Percentiles rank a stretch among this genome's conserved stretches.
These are phyloP conservation scores for Zymoseptoria ardabiliae DNA, from an alignment of 2,329 filamentous ascomycete species.

Conservation along the genomic window DNA sequence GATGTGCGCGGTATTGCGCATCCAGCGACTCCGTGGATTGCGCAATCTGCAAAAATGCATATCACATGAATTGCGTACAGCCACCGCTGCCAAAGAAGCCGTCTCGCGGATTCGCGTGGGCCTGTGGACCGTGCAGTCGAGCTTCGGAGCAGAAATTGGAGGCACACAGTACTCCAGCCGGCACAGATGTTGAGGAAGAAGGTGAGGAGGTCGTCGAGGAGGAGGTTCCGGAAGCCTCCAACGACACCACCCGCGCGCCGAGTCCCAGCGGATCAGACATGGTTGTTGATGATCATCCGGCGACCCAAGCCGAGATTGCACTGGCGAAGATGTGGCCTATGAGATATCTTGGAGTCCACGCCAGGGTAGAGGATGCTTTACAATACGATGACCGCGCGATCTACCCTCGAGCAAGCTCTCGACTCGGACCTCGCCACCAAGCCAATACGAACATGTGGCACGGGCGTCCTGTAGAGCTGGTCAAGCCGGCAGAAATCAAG, in stretches of 20 bases:
- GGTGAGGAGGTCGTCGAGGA: constrained; percentile 56
- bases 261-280: constrained; percentile 40
- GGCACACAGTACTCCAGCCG: constrained; percentile 74
- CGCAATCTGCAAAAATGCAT: constrained; percentile 87
- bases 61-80: constrained; percentile 96
- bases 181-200: constrained; percentile 53
- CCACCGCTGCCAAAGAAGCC: constrained; percentile 92
- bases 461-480: constrained; percentile 78
- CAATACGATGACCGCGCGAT: constrained; percentile 93
- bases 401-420: constrained; percentile 89
- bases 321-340: constrained; percentile 95
- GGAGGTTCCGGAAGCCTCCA: constrained; percentile 47
- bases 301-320: constrained; percentile 79
- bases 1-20: constrained; percentile 84
- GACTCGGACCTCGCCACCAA: constrained; percentile 85
- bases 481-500: constrained; percentile 80
- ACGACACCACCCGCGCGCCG: constrained; percentile 55
- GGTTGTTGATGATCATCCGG: constrained; percentile 52
- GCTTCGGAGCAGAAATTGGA: constrained; percentile 92
- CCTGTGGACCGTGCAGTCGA: constrained; percentile 89
- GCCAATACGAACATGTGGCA: constrained; percentile 79
- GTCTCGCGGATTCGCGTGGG: constrained; percentile 95
- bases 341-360: constrained; percentile 91
- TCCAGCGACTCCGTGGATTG: constrained; percentile 96
- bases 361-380: constrained; percentile 86